These are phyloP conservation scores for Macrophomina pseudophaseolina DNA, from an alignment of 2,329 filamentous ascomycete genomes.

Conservation along the genomic window DNA sequence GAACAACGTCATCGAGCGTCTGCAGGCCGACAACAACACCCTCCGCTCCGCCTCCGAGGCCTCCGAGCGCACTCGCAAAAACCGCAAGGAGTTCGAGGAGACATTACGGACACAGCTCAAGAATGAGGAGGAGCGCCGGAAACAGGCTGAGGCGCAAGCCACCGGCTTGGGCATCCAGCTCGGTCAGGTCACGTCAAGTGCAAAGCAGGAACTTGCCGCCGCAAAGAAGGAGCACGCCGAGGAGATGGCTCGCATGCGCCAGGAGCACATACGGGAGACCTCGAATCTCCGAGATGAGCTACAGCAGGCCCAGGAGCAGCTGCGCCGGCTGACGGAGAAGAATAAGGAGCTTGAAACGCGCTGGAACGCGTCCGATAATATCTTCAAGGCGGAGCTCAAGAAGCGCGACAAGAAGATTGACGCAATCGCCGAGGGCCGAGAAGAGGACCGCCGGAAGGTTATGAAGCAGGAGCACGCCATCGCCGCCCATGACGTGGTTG, in stretches of 20 bases:
- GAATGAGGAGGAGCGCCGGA: constrained; percentile 23
- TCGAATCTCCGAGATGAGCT: constrained; percentile 21
- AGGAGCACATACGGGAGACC: constrained; percentile 8
- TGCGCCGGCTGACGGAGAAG: constrained; percentile 20
- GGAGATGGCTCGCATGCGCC: constrained; percentile 12
- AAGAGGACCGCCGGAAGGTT: constrained; percentile 8
- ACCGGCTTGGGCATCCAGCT: constrained; percentile 25
- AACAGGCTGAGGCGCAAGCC: constrained; percentile 22
- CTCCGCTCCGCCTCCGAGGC: constrained; percentile 15
- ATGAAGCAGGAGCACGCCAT: constrained; percentile 4
- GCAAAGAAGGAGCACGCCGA: constrained; percentile 19
- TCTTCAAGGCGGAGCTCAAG: constrained; percentile 18
- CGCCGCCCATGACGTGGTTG: constrained; percentile 22
- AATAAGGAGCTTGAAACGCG: constrained; percentile 22
- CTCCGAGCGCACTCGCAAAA: constrained; percentile 18
- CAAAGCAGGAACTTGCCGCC: constrained; percentile 15
- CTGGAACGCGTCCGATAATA: constrained; percentile 17
- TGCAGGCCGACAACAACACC: constrained; percentile 38
- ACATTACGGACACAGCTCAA: constrained; percentile 22
- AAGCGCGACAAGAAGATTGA: constrained; percentile 17
- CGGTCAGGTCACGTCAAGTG: constrained; percentile 14
- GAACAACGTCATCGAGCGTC: constrained; percentile 68
- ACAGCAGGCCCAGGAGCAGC: constrained; percentile 17
- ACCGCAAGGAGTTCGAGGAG: constrained; percentile 25
- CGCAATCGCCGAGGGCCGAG: constrained; percentile 9